phyloP scores from a whole-genome alignment of 2,329 filamentous ascomycete genomes.

The Colletotrichum eleusines region DNA sequence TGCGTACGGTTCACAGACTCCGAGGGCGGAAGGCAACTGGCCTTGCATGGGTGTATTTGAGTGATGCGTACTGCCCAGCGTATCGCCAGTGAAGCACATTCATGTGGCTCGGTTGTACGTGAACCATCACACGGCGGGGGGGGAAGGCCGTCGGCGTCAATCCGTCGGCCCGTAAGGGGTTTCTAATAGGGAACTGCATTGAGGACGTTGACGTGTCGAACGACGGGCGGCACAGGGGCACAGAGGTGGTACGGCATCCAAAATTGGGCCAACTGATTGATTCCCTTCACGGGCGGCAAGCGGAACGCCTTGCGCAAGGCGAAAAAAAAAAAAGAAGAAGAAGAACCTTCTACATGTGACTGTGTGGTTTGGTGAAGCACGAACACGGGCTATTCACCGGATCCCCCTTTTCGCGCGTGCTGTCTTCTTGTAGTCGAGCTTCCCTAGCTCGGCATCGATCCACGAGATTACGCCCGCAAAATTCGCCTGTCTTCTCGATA shows the following conservation, averaged over 20 bases:
- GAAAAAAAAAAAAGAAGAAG: not conserved
- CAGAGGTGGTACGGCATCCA: not conserved
- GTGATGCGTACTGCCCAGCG: not conserved
- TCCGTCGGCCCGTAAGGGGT: not conserved
- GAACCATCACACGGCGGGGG: not conserved
- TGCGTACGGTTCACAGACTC: not conserved
- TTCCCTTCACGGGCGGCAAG: not conserved
- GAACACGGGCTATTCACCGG: not conserved
- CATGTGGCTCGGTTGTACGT: not conserved
- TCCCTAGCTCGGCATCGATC: slow-evolving; percentile 26
- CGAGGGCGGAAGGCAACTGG: not conserved
- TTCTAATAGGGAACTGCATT: not conserved
- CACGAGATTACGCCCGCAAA: slow-evolving; percentile 33
- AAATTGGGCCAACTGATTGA: not conserved
- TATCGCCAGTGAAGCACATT: not conserved
- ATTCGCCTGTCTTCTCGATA: slow-evolving; percentile 32
- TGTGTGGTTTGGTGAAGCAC: not conserved
- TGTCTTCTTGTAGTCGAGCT: slow-evolving; percentile 28
- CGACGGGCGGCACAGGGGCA: not conserved
- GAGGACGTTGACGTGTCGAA: not conserved
- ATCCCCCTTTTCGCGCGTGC: slow-evolving; percentile 18
- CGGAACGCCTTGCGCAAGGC: not conserved
- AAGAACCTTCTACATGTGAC: not conserved
- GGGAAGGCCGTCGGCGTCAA: not conserved
- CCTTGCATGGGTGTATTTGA: not conserved